Percentiles rank a stretch among this genome's conserved stretches.
phyloP scores from a whole-genome alignment of 1,284 basidiomycete species.

The Schizopora paradoxa region DNA sequence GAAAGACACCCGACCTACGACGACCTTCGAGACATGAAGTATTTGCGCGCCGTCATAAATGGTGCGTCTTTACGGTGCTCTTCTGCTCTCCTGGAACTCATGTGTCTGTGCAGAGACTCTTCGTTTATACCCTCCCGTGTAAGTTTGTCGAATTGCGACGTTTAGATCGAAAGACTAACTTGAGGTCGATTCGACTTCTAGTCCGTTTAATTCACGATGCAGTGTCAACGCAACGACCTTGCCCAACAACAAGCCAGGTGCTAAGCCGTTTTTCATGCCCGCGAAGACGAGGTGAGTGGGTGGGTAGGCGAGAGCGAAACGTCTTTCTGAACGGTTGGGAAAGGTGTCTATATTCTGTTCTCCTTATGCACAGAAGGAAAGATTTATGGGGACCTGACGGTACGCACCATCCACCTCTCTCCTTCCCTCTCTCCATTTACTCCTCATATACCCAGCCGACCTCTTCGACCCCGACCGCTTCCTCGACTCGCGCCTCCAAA shows the following conservation, averaged over 20 bases:
- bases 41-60: slow-evolving; percentile 37
- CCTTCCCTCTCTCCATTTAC: not conserved
- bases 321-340: too few species aligned
- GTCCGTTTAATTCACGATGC: slow-evolving; percentile 46
- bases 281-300: slow-evolving; percentile 41
- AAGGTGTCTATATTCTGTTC: slow-evolving; percentile 47
- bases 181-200: slow-evolving; percentile 20
- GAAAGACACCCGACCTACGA: slow-evolving; percentile 32
- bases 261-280: slow-evolving; percentile 50
- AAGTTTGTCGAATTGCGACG: slow-evolving; percentile 21
- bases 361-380: slow-evolving; percentile 55
- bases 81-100: not conserved
- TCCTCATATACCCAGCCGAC: slow-evolving; percentile 26
- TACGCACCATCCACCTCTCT: slow-evolving; percentile 21
- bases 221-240: slow-evolving; percentile 38
- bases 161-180: not conserved
- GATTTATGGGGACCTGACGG: slow-evolving; percentile 67
- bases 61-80: slow-evolving; percentile 16
- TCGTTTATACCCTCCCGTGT: slow-evolving; percentile 57
- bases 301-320: too few species aligned
- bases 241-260: slow-evolving; percentile 36
- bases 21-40: slow-evolving; percentile 37
- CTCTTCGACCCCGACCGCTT: slow-evolving; percentile 44
- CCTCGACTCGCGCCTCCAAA: slow-evolving; percentile 33
- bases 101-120: slow-evolving; percentile 41